phyloP scores from a whole-genome alignment of 192 early-diverging fungal genomes.

The Rhizoclosmatium sp. region DNA sequence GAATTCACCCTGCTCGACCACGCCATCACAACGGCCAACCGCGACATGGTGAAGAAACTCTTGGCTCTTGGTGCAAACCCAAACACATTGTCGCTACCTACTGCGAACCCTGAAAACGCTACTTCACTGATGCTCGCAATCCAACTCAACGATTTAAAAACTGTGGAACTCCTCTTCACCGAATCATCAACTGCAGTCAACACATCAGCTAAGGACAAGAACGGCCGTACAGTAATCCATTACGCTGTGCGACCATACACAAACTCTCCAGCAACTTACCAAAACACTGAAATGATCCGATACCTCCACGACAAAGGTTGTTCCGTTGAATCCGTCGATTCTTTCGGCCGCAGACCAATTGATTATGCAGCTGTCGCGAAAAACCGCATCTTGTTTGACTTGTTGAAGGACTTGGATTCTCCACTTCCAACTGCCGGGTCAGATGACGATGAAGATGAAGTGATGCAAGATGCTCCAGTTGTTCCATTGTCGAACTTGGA shows the following conservation, averaged over 20 bases:
- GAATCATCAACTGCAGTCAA: slow-evolving; percentile 5
- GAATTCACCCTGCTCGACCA: slow-evolving; percentile 53
- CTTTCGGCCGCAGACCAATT: slow-evolving; percentile 38
- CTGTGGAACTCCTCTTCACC: slow-evolving; percentile 30
- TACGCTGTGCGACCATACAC: slow-evolving; percentile 31
- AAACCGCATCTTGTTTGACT: not conserved
- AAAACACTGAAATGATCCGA: slow-evolving; percentile 43
- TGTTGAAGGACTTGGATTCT: slow-evolving; percentile 28
- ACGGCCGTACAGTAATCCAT: slow-evolving; percentile 40
- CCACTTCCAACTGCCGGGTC: not conserved
- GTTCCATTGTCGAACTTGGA: slow-evolving; percentile 31
- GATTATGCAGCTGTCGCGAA: slow-evolving; percentile 31
- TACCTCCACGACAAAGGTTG: slow-evolving; percentile 53
- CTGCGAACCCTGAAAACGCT: slow-evolving; percentile 29
- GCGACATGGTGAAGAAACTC: slow-evolving; percentile 42
- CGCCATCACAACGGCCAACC: slow-evolving; percentile 47
- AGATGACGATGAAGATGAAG: slow-evolving; percentile 1
- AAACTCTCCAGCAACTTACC: slow-evolving; percentile 20
- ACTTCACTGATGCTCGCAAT: slow-evolving; percentile 54
- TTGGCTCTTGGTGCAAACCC: slow-evolving; percentile 45
- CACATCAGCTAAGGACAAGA: slow-evolving; percentile 21
- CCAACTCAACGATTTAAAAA: slow-evolving; percentile 36
- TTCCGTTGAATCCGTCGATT: slow-evolving; percentile 39
- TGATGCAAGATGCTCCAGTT: slow-evolving; percentile 16
- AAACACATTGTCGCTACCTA: slow-evolving; percentile 44